Evolutionary conservation across 164 flowering plant genomes (phyloP), one percentile per base, ranked within the genome.

Genomic region (Cinnamomum chago): DNA sequence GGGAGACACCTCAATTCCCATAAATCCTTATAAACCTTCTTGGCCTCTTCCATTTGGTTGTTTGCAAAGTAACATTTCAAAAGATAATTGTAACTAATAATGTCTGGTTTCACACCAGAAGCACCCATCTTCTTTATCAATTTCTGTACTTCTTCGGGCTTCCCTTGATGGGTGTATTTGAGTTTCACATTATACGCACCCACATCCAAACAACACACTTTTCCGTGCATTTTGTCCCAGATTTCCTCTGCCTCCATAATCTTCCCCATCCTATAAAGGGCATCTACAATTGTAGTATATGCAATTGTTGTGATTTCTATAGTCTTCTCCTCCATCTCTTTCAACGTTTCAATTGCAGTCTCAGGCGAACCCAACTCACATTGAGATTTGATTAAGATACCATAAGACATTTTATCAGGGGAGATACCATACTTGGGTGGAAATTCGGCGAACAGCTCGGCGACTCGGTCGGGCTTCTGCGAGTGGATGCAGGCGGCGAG

Each of bases 331-430:
- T 88, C 84, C 94, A 92, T 88, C 70, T 89, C 88, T 65, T 77
- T 77, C 78, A 94, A 62, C 12, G 72, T 74, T 28, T 74, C 79
- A 5, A 84, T 64, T 0, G 87, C 93, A 62, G 82, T 70, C 23
- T 89, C 89, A 3, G 84, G 80, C 22, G 62, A 62, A 13, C 88
- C 93, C 62, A 70, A 58, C 12, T 85, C 92, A 50, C 95, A 92
- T 50, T 77, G 78, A 0, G 93, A 76, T 78, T 87, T 92, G 20
- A 87, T 75, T 66, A 94, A 72, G 24, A 88, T 85, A 14, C 93
- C 91, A 73, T 88, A 94, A 2, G 94, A 88, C 2, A 85, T 24
- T 65, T 88, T 82, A 72, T 94, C 87, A 0, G 95, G 97, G 30
- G 62, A 70, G 77, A 92, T 66, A 11, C 78, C 77, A 47, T 83